phyloP scores from a whole-genome alignment of 2,329 filamentous ascomycete genomes.

The Tolypocladium tropicale region DNA sequence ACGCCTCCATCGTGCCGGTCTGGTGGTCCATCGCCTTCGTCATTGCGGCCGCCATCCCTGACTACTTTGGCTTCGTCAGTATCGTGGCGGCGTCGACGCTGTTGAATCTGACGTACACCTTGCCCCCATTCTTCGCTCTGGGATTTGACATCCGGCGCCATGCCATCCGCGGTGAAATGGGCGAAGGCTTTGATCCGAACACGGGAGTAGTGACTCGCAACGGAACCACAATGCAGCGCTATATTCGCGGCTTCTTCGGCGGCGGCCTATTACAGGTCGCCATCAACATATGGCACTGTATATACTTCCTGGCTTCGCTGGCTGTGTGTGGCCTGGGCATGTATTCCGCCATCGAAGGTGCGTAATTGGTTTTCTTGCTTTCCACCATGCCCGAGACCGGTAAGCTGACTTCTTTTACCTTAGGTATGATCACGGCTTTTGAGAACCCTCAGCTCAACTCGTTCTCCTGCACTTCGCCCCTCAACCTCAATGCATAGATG shows the following conservation, averaged over 20 bases:
- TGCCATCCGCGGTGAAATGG: constrained; percentile 6
- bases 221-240: constrained; percentile 2
- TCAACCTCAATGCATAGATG: constrained; percentile 4
- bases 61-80: constrained; percentile 34
- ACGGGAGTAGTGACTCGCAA: constrained; percentile 3
- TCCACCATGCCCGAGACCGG: no score
- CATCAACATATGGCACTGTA: constrained; percentile 3
- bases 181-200: constrained; percentile 8
- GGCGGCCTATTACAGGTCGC: constrained; percentile 2
- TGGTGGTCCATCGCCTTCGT: constrained; percentile 49
- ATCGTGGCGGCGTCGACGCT: constrained; percentile 45
- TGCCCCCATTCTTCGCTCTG: constrained; percentile 30
- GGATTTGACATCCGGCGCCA: constrained; percentile 9
- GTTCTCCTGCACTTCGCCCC: constrained; percentile 8
- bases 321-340: constrained; percentile 6
- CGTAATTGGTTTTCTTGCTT: neutral
- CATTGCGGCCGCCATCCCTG: constrained; percentile 42
- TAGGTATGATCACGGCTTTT: constrained; percentile 7
- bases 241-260: constrained; percentile 3
- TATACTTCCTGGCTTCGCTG: constrained; percentile 7
- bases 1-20: constrained; percentile 37
- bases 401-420: neutral
- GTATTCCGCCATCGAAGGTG: constrained; percentile 7
- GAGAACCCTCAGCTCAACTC: constrained; percentile 9
- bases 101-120: constrained; percentile 49